Evolutionary conservation across 371 early-diverging fungal genomes (phyloP).

Genomic region (Mortierella sp.): DNA sequence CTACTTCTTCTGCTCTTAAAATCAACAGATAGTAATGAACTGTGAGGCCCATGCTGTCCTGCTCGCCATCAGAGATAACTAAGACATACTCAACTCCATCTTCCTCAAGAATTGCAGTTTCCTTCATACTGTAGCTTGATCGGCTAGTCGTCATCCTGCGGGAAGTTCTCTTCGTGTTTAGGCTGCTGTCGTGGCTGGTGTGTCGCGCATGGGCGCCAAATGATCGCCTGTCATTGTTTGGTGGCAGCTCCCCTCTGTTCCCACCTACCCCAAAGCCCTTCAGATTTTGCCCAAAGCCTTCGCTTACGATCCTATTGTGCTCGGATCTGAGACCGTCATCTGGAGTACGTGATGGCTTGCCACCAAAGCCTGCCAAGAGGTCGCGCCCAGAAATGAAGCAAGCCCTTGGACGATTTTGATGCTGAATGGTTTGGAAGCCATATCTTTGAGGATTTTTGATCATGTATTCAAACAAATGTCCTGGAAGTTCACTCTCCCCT

Average conservation of each 20-base stretch:
- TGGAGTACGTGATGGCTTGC: neutral
- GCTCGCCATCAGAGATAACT: constrained; percentile 48
- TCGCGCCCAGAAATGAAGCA: constrained; percentile 57
- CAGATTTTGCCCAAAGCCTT: constrained; percentile 8
- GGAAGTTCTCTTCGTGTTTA: constrained; percentile 31
- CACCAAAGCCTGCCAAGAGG: constrained; percentile 27
- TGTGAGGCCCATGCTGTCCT: constrained; percentile 46
- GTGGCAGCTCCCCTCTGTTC: constrained; percentile 26
- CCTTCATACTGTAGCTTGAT: constrained; percentile 38
- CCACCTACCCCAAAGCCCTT: constrained; percentile 48
- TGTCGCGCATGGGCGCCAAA: constrained; percentile 41
- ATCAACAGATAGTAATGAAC: constrained; percentile 54
- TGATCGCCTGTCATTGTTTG: constrained; percentile 13
- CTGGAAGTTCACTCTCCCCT: constrained; percentile 55
- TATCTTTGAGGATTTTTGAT: constrained; percentile 75
- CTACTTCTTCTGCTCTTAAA: constrained; percentile 49
- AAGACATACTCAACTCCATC: constrained; percentile 54
- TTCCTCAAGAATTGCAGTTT: constrained; percentile 32
- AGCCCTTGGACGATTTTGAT: constrained; percentile 51
- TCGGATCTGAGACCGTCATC: constrained; percentile 7
- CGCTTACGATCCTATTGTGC: constrained; percentile 11
- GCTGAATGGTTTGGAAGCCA: constrained; percentile 61
- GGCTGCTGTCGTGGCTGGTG: constrained; percentile 46
- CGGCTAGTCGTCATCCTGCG: constrained; percentile 45
- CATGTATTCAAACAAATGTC: constrained; percentile 73